Conservation (phyloP, 345 rosid genomes). For the Boechera divaricarpa region DNA sequence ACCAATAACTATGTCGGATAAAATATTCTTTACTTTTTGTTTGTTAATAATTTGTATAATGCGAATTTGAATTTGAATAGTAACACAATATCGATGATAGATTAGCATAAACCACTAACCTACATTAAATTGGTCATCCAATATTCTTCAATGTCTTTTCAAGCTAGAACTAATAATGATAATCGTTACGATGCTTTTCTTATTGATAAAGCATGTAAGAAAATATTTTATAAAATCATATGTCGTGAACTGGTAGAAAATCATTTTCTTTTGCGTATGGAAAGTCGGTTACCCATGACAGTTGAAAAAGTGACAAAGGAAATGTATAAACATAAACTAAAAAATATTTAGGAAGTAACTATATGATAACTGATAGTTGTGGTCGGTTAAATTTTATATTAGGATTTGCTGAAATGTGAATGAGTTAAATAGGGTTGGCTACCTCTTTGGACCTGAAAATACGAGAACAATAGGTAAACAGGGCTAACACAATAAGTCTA, state of each 20-base stretch:
- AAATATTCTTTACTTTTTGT: too few species aligned
- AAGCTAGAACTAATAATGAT: too few species aligned
- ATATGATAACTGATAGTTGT: neutral
- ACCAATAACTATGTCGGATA: neutral
- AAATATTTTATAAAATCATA: too few species aligned
- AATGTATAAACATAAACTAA: neutral
- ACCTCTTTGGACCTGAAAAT: neutral
- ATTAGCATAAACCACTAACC: neutral
- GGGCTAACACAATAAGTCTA: too few species aligned
- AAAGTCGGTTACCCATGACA: neutral
- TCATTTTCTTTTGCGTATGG: too few species aligned
- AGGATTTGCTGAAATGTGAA: conserved; percentile 10
- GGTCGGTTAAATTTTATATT: conserved; percentile 13
- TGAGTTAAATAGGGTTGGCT: neutral
- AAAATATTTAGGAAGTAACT: neutral
- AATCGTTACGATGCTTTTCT: too few species aligned
- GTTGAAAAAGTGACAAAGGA: neutral
- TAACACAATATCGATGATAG: too few species aligned
- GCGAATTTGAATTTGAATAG: neutral
- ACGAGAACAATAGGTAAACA: neutral
- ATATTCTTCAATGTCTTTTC: too few species aligned
- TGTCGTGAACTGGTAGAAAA: too few species aligned
- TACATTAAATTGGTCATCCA: neutral
- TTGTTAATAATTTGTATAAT: too few species aligned
- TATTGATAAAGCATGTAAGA: neutral